Base-by-base conservation (phyloP, 139 green algal genomes). In the Coelastrella sp. region DNA sequence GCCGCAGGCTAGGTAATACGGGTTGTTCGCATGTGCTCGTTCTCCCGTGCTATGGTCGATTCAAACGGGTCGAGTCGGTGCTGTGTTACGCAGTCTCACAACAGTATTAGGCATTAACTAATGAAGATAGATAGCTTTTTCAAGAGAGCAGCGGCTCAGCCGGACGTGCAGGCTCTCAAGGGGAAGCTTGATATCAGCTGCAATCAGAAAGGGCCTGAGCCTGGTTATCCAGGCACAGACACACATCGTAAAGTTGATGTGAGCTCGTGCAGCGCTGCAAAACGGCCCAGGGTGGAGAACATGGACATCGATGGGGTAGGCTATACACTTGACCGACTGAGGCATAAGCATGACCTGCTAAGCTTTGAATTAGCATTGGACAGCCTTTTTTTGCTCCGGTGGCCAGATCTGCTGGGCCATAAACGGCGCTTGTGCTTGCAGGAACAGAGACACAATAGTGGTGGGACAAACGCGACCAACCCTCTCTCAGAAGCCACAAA, bases 91-190 rank as follows among this genome's bases (percentile, higher is more conserved):
- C 32, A 47, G 32, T 47, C 32, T 47, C 32, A 47, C 32, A 47
- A 47, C 32, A 47, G 32, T 47, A 47, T 47, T 47, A 47, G 32
- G 32, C 32, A 47, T 47, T 47, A 47, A 47, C 32, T 22, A n/a
- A 83, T 83, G 77, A 83, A 83, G 54, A 83, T 83, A 13, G 77
- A 83, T 22, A 58, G 11, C 14, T 83, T 83, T 22, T 83, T 83
- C 77, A 61, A 22, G 14, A 61, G 19, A 13, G 47, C 64, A 64
- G n/a, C 77, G 54, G 23, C 47, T 22, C 47, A 83, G 47, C 54
- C 77, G 8, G 74, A 80, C 59, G 23, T 58, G 23, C 32, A 59
- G 17, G 74, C 7, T 58, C 23, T 59, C 22, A 59, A 80, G 23
- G 22, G 32, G 22, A 59, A 68, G 19, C 17, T 19, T 16, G 16